Conservation (phyloP, 2,329 filamentous ascomycete species). For the Aspergillus sp. region DNA sequence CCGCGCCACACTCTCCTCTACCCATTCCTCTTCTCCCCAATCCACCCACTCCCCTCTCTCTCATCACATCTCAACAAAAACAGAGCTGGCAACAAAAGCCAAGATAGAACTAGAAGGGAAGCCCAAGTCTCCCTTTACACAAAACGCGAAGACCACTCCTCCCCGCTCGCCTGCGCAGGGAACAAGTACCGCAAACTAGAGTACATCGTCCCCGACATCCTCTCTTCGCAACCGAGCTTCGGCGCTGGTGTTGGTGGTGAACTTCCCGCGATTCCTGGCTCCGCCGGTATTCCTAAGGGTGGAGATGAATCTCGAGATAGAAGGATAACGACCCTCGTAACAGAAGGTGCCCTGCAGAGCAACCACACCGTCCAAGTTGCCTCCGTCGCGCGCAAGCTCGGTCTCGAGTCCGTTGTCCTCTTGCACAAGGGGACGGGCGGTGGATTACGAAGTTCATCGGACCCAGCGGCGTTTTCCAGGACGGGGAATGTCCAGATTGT, state of each 20-base stretch:
- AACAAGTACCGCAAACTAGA: constrained; percentile 47
- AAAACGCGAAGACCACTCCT: constrained; percentile 43
- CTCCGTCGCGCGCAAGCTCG: constrained; percentile 34
- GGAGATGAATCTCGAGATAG: background rate
- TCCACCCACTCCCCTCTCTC: constrained; percentile 35
- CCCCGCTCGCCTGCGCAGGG: constrained; percentile 39
- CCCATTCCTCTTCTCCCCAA: constrained; percentile 32
- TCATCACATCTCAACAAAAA: background rate
- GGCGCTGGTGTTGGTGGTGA: constrained; percentile 2
- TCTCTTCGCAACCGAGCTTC: constrained; percentile 17
- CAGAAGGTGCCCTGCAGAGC: constrained; percentile 43
- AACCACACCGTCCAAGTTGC: constrained; percentile 44
- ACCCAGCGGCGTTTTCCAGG: constrained; percentile 28
- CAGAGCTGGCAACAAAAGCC: constrained; percentile 9
- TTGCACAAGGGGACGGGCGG: constrained; percentile 36
- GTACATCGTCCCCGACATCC: constrained; percentile 42
- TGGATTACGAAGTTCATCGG: constrained; percentile 23
- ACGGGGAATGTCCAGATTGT: constrained; percentile 35
- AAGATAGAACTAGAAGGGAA: background rate
- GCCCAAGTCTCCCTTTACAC: constrained; percentile 31
- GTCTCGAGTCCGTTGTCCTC: constrained; percentile 32
- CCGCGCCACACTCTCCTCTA: constrained; percentile 37
- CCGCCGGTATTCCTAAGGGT: background rate
- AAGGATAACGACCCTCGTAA: constrained; percentile 36
- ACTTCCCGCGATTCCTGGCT: background rate